Evolutionary conservation across 1,284 basidiomycete genomes (phyloP), one percentile per base, ranked within the genome.

Genomic region (Naganishia sp.): DNA sequence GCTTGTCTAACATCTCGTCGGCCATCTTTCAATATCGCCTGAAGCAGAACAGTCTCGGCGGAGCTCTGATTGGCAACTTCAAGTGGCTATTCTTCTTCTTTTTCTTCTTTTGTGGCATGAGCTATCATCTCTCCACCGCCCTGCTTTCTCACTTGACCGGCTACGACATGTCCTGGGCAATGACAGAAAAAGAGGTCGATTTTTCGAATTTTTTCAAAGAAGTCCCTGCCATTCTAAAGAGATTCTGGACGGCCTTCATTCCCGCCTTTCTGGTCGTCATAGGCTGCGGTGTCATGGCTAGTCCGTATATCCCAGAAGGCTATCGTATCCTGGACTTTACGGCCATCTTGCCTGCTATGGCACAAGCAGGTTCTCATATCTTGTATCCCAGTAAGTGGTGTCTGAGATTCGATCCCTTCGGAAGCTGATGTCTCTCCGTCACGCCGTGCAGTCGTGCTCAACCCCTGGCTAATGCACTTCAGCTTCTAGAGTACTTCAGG

Each of bases 191-290:
- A 54, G 74, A 90, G 75, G 88, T 89, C 61, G 87, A 90, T 77
- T 83, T 86, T 61, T 89, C 87, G 16, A 92, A 92, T 77, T 92
- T 93, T 82, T 93, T 90, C 85, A 85, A 88, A 61, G 91, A 94
- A 77, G 86, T 92, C 9, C 92, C 92, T 0, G 85, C 84, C 68
- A 92, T 92, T 75, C 80, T 87, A 74, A 86, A 87, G 71, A 85
- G 88, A 16, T 90, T 90, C 80, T 86, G 88, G 78, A 73, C 86
- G 25, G 81, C 86, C 52, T 81, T 93, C 67, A 66, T 85, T 31
- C 69, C 90, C 48, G 86, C 82, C 61, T 71, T 84, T 57, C 23
- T 83, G 36, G 68, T 81, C 33, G 77, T 86, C 49, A 83, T 79
- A 2, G 80, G 75, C 59, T 72, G 74, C 21, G 73, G 70, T 21